Conservation (phyloP, 139 green algal genomes). For the Zygnema cylindricum region DNA sequence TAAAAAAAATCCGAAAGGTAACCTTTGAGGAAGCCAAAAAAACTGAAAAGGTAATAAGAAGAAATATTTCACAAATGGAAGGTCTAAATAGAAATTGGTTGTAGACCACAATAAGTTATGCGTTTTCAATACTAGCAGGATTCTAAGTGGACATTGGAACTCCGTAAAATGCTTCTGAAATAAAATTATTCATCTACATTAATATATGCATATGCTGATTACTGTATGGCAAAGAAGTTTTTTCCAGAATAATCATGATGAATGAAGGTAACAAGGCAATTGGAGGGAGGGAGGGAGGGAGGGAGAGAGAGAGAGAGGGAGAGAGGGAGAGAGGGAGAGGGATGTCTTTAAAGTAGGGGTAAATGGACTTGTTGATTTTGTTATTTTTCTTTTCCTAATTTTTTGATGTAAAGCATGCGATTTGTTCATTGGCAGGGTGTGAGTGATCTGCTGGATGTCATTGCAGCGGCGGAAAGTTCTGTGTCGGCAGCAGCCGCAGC, state of each 20-base stretch:
- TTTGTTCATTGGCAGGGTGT: conserved; percentile 7
- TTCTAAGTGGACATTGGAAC: no score
- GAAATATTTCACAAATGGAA: no score
- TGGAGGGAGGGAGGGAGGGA: background rate
- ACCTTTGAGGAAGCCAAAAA: no score
- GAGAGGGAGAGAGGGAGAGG: no score
- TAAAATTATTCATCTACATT: no score
- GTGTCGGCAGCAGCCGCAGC: conserved; percentile 14
- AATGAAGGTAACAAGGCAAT: background rate
- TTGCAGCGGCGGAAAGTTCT: background rate
- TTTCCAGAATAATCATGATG: background rate
- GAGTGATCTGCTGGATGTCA: conserved; percentile 10
- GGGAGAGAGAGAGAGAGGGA: background rate
- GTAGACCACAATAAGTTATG: no score
- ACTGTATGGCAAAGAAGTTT: background rate
- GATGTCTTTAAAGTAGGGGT: no score
- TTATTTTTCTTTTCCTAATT: background rate
- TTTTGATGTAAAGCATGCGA: conserved; percentile 3
- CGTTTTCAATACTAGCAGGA: no score
- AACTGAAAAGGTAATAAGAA: no score
- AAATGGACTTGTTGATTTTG: background rate
- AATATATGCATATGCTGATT: background rate
- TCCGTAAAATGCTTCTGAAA: no score
- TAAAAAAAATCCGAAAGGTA: no score
- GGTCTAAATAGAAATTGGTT: no score